Evolutionary conservation across 1,139 yeast genomes (phyloP), one percentile per base, ranked within the genome.

Genomic region (Geotrichum reessii): DNA sequence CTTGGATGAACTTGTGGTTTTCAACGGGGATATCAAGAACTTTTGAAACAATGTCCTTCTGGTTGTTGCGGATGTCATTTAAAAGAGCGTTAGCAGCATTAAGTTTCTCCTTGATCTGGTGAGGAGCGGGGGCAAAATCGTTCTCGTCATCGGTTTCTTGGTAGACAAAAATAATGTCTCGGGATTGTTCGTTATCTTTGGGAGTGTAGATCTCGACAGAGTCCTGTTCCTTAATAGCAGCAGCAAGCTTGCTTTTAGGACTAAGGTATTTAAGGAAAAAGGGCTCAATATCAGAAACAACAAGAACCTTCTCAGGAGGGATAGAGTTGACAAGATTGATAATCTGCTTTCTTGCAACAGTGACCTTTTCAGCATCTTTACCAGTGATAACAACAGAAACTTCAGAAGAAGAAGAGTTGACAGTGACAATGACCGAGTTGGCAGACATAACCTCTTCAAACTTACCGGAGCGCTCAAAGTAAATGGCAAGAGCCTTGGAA

Each of bases 291-390:
- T 88, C 97, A 21, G 75, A 72, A 56, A 90, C 75, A 9, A 76
- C 76, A 64, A 77, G 74, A 50, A 88, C 80, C 60, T 82, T 82
- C 55, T 81, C 79, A 50, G 97, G 97, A 24, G 89, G 77, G 61
- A 86, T 79, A 57, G 78, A 76, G 74, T 90, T 91, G 57, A 93
- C 97, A 33, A 80, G 75, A 33, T 82, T 77, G 61, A 93, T 90
- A 63, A 93, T 77, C 19, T 82, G 81, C 68, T 83, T 84, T 73
- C 92, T 88, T 42, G 84, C 84, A 14, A 69, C 64, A 65, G 80
- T 78, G 61, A 83, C 77, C 19, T 72, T 74, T 3, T 76, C 78
- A 17, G 73, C 76, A 57, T 76, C 74, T 54, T 71, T 70, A 33
- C 83, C 82, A 40, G 76, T 73, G 58, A 83, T 74, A 58, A 76